Evolutionary conservation across 2,329 filamentous ascomycete genomes (phyloP).

Genomic region (Paraconiothyrium sp.): DNA sequence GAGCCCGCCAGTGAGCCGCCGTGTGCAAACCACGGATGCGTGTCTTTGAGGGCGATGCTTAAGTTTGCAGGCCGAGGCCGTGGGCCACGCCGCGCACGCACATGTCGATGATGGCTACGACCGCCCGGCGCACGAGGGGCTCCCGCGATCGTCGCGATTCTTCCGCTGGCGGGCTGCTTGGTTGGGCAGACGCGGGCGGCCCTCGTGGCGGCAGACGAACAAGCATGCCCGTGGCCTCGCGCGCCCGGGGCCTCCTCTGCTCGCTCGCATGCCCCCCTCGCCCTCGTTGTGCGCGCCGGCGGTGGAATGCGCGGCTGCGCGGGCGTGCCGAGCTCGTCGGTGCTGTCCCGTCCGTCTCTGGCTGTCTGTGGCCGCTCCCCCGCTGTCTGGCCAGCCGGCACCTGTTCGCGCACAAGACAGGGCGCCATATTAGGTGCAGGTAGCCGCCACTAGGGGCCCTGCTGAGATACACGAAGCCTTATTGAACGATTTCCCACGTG

Average conservation of each 20-base stretch:
- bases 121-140: slow-evolving; percentile 6
- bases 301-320: not conserved
- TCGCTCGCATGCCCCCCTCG: not conserved
- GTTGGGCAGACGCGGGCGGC: slow-evolving; percentile 11
- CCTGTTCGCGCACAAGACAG: slow-evolving; percentile 26
- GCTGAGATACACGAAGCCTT: slow-evolving; percentile 51
- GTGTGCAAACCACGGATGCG: not conserved
- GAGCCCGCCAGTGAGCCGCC: not conserved
- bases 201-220: slow-evolving; percentile 39
- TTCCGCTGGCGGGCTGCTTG: slow-evolving; percentile 1
- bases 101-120: not conserved
- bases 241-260: slow-evolving; percentile 10
- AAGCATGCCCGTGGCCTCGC: slow-evolving; percentile 26
- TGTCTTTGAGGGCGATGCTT: not conserved
- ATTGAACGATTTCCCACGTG: slow-evolving; percentile 53
- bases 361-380: slow-evolving; percentile 15
- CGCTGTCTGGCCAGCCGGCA: slow-evolving; percentile 13
- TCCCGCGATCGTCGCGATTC: slow-evolving; percentile 12
- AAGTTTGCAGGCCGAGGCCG: not conserved
- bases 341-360: not conserved
- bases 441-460: slow-evolving; percentile 48
- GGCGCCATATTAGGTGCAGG: slow-evolving; percentile 43
- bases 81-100: not conserved
- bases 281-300: not conserved
- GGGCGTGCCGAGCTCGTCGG: no score